Conservation (phyloP, 306 rosid species). For the Malus sieversii region DNA sequence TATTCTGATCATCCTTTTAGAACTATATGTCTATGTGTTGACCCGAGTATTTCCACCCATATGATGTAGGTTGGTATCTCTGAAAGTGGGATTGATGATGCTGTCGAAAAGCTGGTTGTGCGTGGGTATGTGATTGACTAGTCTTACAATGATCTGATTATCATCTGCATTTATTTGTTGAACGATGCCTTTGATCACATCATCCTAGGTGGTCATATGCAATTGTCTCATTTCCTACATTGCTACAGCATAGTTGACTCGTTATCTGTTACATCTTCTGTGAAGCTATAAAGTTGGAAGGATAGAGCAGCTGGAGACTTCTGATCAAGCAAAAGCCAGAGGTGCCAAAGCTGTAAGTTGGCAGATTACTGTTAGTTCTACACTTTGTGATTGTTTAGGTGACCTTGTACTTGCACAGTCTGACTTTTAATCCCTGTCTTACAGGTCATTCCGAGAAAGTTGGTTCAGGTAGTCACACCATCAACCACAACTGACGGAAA, state of each 20-base stretch:
- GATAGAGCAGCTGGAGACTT: constrained; percentile 87
- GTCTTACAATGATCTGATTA: not conserved
- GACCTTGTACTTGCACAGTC: constrained; percentile 7
- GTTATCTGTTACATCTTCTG: constrained; percentile 22
- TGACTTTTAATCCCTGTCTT: constrained; percentile 14
- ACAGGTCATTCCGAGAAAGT: constrained; percentile 66
- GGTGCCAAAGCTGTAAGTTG: constrained; percentile 81
- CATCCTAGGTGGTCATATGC: not conserved
- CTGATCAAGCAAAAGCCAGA: constrained; percentile 73
- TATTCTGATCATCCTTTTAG: not conserved
- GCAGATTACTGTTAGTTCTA: not conserved
- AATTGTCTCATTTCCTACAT: not conserved
- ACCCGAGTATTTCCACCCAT: not conserved
- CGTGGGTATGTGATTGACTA: constrained; percentile 68
- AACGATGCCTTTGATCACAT: not conserved
- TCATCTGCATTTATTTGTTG: not conserved
- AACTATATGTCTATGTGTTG: not conserved
- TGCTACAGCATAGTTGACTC: not conserved
- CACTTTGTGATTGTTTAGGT: not conserved
- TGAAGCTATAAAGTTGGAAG: constrained; percentile 92
- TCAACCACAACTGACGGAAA: constrained; percentile 66
- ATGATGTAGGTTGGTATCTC: constrained; percentile 81
- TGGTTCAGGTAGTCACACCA: constrained; percentile 82
- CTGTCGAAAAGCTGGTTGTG: constrained; percentile 84
- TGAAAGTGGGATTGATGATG: constrained; percentile 97